phyloP scores from a whole-genome alignment of 352 stramenopile genomes.

The Globisporangium alternatum region DNA sequence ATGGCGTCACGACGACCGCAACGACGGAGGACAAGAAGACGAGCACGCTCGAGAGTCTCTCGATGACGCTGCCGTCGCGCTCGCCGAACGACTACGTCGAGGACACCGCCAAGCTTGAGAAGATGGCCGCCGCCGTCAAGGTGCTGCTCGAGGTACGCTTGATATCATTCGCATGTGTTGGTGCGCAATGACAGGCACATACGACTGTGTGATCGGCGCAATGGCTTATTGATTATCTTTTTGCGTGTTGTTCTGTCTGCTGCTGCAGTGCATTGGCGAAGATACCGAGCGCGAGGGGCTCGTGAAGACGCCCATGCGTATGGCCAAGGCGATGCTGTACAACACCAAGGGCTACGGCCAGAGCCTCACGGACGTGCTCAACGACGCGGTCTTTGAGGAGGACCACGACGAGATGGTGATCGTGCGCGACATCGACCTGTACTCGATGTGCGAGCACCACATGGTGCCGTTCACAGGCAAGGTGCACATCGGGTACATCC shows the following conservation, averaged over 20 bases:
- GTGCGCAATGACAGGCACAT: background rate
- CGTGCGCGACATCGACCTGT: slow-evolving; percentile 98
- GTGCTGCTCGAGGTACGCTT: slow-evolving; percentile 87
- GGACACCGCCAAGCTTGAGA: slow-evolving; percentile 79
- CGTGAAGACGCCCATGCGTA: slow-evolving; percentile 95
- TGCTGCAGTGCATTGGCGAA: slow-evolving; percentile 90
- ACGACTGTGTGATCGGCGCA: background rate
- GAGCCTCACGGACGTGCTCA: slow-evolving; percentile 89
- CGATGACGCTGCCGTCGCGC: slow-evolving; percentile 61
- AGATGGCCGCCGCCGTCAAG: slow-evolving; percentile 93
- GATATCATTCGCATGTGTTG: background rate
- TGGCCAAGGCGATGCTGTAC: slow-evolving; percentile 96
- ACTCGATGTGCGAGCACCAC: slow-evolving; percentile 99
- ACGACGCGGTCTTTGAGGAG: slow-evolving; percentile 97
- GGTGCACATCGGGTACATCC: slow-evolving; percentile 94
- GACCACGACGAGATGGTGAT: slow-evolving; percentile 99
- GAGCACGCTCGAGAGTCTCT: slow-evolving; percentile 42
- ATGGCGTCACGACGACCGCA: background rate
- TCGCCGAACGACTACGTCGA: slow-evolving; percentile 61
- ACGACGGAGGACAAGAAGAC: slow-evolving; percentile 5
- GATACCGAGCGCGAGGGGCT: slow-evolving; percentile 94
- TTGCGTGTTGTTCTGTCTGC: slow-evolving; percentile 7
- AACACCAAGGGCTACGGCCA: slow-evolving; percentile 96
- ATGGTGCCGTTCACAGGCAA: slow-evolving; percentile 99
- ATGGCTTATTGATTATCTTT: background rate